These are phyloP conservation scores for Glycyrrhiza uralensis DNA, from an alignment of 306 rosid species.

Conservation along the genomic window DNA sequence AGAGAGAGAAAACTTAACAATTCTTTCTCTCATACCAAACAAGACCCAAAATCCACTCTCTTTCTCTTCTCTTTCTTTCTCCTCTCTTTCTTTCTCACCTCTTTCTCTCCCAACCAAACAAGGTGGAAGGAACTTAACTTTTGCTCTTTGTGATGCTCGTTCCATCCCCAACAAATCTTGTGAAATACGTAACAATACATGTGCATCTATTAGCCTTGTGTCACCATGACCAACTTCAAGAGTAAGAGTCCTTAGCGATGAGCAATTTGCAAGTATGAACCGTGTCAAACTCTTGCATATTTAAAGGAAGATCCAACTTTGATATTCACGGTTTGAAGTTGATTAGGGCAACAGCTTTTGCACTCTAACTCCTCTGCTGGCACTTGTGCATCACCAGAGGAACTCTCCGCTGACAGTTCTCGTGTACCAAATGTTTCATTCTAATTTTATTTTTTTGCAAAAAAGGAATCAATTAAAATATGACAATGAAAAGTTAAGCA, in stretches of 20 bases:
- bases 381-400: no score
- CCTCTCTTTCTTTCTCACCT: no score
- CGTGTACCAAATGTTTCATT: no score
- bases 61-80: no score
- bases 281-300: background rate
- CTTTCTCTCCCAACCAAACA: no score
- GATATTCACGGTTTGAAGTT: background rate
- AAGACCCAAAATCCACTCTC: no score
- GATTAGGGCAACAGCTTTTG: background rate
- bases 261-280: background rate
- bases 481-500: background rate
- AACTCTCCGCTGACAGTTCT: background rate
- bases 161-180: background rate
- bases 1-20: no score
- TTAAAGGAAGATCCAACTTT: background rate
- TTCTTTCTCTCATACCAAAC: no score
- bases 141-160: constrained; percentile 9
- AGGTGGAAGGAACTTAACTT: background rate
- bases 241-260: background rate
- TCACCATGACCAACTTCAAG: background rate
- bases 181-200: background rate
- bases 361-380: background rate
- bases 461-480: background rate
- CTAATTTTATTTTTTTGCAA: no score
- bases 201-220: background rate